A percentile compares a stretch with the other conserved stretches of the same genome.
phyloP scores from a whole-genome alignment of 371 early-diverging fungal genomes.

The Mortierella polycephala region DNA sequence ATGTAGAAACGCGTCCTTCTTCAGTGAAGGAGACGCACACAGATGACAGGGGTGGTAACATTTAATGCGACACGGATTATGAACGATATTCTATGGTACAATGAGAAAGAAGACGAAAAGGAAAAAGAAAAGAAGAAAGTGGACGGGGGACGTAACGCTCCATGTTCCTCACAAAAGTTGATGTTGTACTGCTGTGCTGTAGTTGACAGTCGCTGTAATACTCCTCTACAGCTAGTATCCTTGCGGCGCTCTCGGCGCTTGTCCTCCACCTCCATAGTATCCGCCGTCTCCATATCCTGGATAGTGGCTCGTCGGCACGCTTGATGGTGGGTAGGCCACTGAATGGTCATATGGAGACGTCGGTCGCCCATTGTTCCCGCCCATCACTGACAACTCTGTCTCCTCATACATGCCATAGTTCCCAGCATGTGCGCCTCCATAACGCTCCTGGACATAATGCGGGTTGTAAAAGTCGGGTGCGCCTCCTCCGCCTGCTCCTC shows the following conservation, averaged over 20 bases:
- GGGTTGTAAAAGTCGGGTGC: constrained; percentile 27
- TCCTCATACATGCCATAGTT: constrained; percentile 45
- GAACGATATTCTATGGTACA: constrained; percentile 1
- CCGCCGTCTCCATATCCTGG: constrained; percentile 31
- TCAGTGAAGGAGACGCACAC: no score
- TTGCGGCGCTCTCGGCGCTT: constrained; percentile 13
- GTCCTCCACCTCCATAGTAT: constrained; percentile 30
- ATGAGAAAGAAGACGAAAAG: not conserved
- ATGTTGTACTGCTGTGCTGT: no score
- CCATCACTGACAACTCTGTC: constrained; percentile 51
- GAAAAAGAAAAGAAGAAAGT: constrained; percentile 2
- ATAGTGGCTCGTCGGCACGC: constrained; percentile 22
- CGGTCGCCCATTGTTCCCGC: constrained; percentile 21
- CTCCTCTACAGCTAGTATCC: constrained; percentile 6
- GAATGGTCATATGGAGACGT: constrained; percentile 21
- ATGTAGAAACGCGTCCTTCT: no score
- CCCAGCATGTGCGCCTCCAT: constrained; percentile 34
- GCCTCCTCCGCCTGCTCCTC: not conserved
- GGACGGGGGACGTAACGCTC: no score
- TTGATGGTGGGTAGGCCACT: constrained; percentile 24
- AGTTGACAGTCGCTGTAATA: no score
- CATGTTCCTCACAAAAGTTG: no score
- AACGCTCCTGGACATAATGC: constrained; percentile 48
- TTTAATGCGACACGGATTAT: not conserved
- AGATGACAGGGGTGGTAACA: no score